Percentiles rank a stretch among this genome's conserved stretches.
Evolutionary conservation across 2,329 filamentous ascomycete genomes (phyloP).

Genomic region (Trichoderma sp.): DNA sequence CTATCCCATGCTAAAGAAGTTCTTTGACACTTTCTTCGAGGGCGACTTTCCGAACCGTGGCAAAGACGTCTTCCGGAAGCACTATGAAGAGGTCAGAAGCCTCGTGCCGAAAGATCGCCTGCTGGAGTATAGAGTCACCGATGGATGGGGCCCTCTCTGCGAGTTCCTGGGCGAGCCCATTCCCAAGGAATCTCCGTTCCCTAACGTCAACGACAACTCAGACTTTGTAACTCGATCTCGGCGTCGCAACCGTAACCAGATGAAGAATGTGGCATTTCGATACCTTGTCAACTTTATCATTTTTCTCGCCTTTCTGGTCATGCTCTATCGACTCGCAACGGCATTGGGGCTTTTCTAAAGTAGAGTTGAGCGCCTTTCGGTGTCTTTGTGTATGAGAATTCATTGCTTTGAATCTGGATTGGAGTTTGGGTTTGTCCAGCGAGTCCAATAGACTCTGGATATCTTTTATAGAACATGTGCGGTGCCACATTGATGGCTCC

Average conservation of each 20-base stretch:
- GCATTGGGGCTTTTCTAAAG: neutral
- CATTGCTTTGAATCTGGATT: neutral
- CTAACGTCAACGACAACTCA: slow-evolving; percentile 35
- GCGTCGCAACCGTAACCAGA: slow-evolving; percentile 35
- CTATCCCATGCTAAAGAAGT: slow-evolving; percentile 67
- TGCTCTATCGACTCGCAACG: neutral
- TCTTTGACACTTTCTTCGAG: slow-evolving; percentile 62
- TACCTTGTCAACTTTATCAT: slow-evolving; percentile 26
- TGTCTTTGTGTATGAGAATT: neutral
- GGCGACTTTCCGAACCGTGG: slow-evolving; percentile 33
- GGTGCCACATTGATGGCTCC: neutral
- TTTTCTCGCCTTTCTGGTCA: neutral
- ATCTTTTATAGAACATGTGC: neutral
- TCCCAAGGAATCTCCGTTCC: slow-evolving; percentile 30
- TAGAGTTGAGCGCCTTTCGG: neutral
- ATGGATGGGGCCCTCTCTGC: slow-evolving; percentile 40
- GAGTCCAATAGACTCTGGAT: neutral
- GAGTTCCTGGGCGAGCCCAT: slow-evolving; percentile 36
- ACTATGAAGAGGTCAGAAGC: slow-evolving; percentile 20
- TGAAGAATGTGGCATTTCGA: slow-evolving; percentile 35
- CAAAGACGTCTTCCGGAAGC: slow-evolving; percentile 31
- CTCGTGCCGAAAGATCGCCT: slow-evolving; percentile 21
- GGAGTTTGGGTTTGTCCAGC: neutral
- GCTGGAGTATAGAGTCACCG: slow-evolving; percentile 34
- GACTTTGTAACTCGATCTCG: slow-evolving; percentile 36